Percentiles rank a stretch among this genome's conserved stretches.
Conservation (phyloP, 1,139 yeast species). For the Saccharomycopsis crataegensis region DNA sequence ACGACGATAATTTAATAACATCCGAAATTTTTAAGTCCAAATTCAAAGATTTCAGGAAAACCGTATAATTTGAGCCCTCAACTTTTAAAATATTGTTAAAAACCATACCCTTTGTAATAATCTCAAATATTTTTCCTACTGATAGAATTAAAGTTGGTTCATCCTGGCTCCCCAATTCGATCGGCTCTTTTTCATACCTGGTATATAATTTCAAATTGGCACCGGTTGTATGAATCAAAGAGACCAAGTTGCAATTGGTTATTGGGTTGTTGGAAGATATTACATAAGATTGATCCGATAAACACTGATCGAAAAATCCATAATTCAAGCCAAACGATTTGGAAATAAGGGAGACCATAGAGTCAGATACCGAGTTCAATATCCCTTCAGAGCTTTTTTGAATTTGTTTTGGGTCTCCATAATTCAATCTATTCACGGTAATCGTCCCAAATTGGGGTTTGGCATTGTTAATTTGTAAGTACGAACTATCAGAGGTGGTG, state of each 20-base stretch:
- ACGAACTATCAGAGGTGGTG: no score
- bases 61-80: neutral
- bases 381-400: no score
- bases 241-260: neutral
- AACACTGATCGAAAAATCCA: neutral
- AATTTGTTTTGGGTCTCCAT: no score
- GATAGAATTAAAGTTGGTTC: neutral
- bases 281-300: neutral
- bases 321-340: neutral
- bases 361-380: neutral
- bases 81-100: neutral
- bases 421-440: no score
- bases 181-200: no score
- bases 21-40: neutral
- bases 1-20: neutral
- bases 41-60: neutral
- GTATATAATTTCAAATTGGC: no score
- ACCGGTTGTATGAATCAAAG: no score
- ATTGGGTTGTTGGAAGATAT: neutral
- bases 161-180: neutral
- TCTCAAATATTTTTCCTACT: slow-evolving; percentile 8
- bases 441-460: no score
- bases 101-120: slow-evolving; percentile 3
- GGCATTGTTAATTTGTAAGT: no score
- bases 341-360: neutral